Evolutionary conservation across 176 grass and related monocot species (phyloP), one percentile per base, ranked within the genome.

Genomic region (Pharus latifolius): DNA sequence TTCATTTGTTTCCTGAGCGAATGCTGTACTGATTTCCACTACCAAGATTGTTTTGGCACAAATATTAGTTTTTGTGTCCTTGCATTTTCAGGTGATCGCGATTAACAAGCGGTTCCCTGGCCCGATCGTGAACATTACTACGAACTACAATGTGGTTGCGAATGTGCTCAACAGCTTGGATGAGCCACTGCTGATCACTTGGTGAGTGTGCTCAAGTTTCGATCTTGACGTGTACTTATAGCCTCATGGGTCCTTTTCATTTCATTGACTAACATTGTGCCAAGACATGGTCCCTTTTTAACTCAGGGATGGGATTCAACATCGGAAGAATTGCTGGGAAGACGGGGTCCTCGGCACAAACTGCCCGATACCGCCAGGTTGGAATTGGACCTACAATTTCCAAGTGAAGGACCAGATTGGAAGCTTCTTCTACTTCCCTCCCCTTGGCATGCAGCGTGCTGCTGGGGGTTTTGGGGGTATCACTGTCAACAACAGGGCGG

Each of bases 331-430:
- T 65, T 88, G 81, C 80, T 98, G 94, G 94, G 30, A 90, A 28
- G 94, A 98, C 32, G 94, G 94, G 0, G 94, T 98, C 15, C 83
- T 93, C 5, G 94, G 90, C 38, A 98, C 94, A 10, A 93, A 71
- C 69, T 98, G 94, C 81, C 87, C 94, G 1, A 98, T 98, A 66
- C 90, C 90, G 6, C 60, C 89, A 0, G 94, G 94, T 6, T 93
- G 84, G 94, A 98, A 98, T 18, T 98, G 94, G 94, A 98, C 94
- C 3, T 98, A 93, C 78, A 77, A 83, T 10, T 98, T 93, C 90
- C 94, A 98, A 60, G 90, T 91, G 49, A 98, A 98, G 75, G 94
- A 98, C 42, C 94, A 98, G 82, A 88, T 98, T 32, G 94, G 94
- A 38, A 98, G 89, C 84, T 93, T 88, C 89, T 98, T 98, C 81